A percentile compares a stretch with the other conserved stretches of the same genome.
These are phyloP conservation scores for Kentomonas sorsogonicus DNA, from an alignment of 208 protist species.

Conservation along the genomic window DNA sequence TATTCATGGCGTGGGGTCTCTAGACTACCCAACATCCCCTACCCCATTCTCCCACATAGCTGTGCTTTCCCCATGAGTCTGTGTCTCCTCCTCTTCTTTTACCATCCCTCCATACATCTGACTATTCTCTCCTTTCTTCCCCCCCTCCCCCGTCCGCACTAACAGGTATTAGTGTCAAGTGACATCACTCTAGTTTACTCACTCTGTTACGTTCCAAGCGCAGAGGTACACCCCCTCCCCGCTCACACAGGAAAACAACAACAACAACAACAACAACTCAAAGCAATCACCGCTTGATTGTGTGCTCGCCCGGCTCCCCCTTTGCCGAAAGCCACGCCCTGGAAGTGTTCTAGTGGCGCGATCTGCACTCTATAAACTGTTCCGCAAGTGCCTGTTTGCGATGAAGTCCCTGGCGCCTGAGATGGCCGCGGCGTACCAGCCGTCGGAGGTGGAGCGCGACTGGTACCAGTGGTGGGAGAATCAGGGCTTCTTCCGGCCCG, in stretches of 20 bases:
- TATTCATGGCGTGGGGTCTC: too few relatives aligned
- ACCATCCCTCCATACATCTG: background rate
- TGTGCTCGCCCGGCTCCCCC: too few relatives aligned
- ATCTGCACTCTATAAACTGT: too few relatives aligned
- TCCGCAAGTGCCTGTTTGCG: constrained; percentile 41
- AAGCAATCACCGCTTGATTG: too few relatives aligned
- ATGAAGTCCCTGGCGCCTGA: constrained; percentile 77
- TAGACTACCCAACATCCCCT: too few relatives aligned
- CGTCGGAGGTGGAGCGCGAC: constrained; percentile 91
- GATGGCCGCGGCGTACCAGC: constrained; percentile 92
- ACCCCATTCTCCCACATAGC: too few relatives aligned
- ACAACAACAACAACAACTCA: too few relatives aligned
- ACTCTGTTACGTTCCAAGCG: background rate
- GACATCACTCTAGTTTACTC: background rate
- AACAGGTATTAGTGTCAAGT: background rate
- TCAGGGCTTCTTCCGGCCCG: constrained; percentile 93
- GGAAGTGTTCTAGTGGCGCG: too few relatives aligned
- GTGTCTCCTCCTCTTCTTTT: background rate
- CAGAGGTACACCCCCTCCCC: background rate
- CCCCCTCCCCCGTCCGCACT: background rate
- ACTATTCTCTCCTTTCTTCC: background rate
- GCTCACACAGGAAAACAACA: too few relatives aligned
- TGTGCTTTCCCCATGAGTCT: too few relatives aligned
- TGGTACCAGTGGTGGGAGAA: constrained; percentile 99
- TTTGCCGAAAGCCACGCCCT: too few relatives aligned